Evolutionary conservation across 805 yeast species (phyloP).

Genomic region (Komagataella ulmi): DNA sequence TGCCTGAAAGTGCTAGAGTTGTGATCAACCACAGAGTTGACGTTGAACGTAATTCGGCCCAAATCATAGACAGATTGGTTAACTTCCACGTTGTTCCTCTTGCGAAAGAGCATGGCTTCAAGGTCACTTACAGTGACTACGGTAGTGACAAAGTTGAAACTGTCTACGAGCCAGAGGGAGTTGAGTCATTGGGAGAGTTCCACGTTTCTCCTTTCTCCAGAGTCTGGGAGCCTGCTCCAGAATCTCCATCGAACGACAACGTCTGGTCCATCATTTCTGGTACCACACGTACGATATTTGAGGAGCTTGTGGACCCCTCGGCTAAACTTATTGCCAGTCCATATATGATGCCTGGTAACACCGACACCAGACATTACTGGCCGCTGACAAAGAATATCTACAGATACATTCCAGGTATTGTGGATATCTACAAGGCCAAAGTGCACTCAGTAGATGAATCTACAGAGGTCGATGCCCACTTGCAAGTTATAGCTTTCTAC

Average conservation of each 20-base stretch:
- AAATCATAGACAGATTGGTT: slow-evolving; percentile 23
- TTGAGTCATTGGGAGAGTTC: slow-evolving; percentile 24
- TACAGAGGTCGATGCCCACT: slow-evolving; percentile 34
- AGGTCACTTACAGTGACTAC: slow-evolving; percentile 22
- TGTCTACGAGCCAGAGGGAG: slow-evolving; percentile 7
- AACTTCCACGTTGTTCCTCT: slow-evolving; percentile 7
- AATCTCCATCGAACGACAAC: slow-evolving; percentile 20
- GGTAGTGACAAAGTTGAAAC: slow-evolving; percentile 13
- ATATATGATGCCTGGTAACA: slow-evolving; percentile 34
- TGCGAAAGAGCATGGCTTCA: slow-evolving; percentile 35
- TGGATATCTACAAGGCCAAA: slow-evolving; percentile 13
- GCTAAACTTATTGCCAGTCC: not conserved
- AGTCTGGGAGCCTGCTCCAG: slow-evolving; percentile 24
- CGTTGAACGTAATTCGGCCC: slow-evolving; percentile 34
- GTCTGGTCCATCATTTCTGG: slow-evolving; percentile 34
- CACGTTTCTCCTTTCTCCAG: slow-evolving; percentile 13
- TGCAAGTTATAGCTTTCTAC: slow-evolving; percentile 39
- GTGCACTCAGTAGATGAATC: slow-evolving; percentile 55
- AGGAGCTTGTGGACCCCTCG: not conserved
- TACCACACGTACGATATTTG: slow-evolving; percentile 27
- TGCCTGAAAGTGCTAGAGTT: slow-evolving; percentile 47
- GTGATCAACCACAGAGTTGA: slow-evolving; percentile 50
- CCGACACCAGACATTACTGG: slow-evolving; percentile 53
- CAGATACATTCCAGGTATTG: slow-evolving; percentile 34
- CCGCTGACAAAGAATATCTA: slow-evolving; percentile 37